Evolutionary conservation across 1,284 basidiomycete genomes (phyloP), one percentile per base, ranked within the genome.

Genomic region (Somion occarium): DNA sequence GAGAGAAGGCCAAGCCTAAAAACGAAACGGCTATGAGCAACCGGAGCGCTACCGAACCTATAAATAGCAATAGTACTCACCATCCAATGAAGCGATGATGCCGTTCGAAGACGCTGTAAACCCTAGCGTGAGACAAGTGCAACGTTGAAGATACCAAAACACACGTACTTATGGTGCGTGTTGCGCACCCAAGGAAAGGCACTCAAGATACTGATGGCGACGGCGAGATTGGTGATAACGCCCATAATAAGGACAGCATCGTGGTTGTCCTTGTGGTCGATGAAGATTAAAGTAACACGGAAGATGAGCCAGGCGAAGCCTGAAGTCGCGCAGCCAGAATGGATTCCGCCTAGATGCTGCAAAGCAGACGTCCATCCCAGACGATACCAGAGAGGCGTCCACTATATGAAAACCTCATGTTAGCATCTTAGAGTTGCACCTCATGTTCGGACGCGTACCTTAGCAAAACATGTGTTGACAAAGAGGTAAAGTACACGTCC

Each of bases 1-100:
- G 73, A 76, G 39, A 80, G 56, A 37, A 84, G 64, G 42, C 81
- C 81, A 54, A 79, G 58, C 80, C 79, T 79, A 54, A 48, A 58
- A 46, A 44, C 57, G 55, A 20, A 45, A 51, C 50, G 54, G 50
- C 49, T 52, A 56, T 63, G 49, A 59, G 61, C 49, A 34, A 53
- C 51, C 46, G 46, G 42, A 57, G 38, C 54, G 51, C 56, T 51
- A 59, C 37, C 50, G 39, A 38, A n/a, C 53, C 56, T 27, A 41
- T 30, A 51, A 57, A 49, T 15, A 59, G 51, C 50, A 47, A 41
- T 38, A 46, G 20, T 56, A 68, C 77, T 60, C 64, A 81, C 81
- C 83, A 87, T 48, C 84, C 84, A 61, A 82, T 73, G 64, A 86
- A 83, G 15, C 84, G 78, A 68, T 87, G 84, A 62, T 84, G 78